Percentiles rank a stretch among this genome's conserved stretches.
phyloP scores from a whole-genome alignment of 345 rosid species.

The Nephelium lappaceum region DNA sequence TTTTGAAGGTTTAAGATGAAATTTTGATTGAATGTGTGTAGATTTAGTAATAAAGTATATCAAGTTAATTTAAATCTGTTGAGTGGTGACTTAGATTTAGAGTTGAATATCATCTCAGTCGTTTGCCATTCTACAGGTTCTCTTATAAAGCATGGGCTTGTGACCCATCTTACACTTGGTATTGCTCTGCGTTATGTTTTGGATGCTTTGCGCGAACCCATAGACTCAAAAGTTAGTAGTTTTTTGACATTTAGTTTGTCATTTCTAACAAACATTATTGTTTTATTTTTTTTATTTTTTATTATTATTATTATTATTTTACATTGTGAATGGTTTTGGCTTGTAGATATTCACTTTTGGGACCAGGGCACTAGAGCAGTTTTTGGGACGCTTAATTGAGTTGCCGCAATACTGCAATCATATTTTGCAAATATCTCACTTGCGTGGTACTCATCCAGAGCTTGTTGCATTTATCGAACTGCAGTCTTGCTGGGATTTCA shows the following conservation, averaged over 20 bases:
- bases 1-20: not conserved
- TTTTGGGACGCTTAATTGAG: conserved; percentile 87
- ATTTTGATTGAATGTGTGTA: not conserved
- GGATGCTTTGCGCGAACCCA: conserved; percentile 41
- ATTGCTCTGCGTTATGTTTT: conserved; percentile 43
- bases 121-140: conserved; percentile 40
- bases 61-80: no score
- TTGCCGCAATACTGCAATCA: conserved; percentile 99
- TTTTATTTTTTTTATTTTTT: no score
- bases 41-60: not conserved
- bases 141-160: conserved; percentile 40
- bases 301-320: not conserved
- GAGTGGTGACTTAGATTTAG: not conserved
- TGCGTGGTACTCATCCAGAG: conserved; percentile 79
- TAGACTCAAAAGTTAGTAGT: conserved; percentile 41
- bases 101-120: not conserved
- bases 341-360: conserved; percentile 95
- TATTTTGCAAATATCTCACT: conserved; percentile 93
- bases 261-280: not conserved
- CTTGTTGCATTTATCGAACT: conserved; percentile 86
- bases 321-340: not conserved
- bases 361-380: conserved; percentile 95
- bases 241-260: not conserved
- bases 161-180: conserved; percentile 43
- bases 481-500: conserved; percentile 81